These are phyloP conservation scores for Westerdykella aurantiaca DNA, from an alignment of 2,329 filamentous ascomycete species.

Conservation along the genomic window DNA sequence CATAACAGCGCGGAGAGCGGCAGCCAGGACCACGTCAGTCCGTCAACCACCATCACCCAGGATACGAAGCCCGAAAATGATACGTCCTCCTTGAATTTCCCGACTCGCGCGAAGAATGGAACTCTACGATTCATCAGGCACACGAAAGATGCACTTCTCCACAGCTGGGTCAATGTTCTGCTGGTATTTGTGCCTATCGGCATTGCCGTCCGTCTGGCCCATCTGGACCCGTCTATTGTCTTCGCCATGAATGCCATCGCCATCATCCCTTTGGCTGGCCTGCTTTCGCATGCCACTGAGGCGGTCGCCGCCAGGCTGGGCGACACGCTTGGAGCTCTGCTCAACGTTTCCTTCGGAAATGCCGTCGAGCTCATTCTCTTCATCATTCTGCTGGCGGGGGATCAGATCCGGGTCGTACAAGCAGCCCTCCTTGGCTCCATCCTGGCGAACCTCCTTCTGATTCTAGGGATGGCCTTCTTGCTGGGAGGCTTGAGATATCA, in stretches of 20 bases:
- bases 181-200: constrained; percentile 74
- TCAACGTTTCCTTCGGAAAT: constrained; percentile 50
- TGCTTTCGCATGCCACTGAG: constrained; percentile 47
- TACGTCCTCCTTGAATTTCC: constrained; percentile 20
- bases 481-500: constrained; percentile 78
- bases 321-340: constrained; percentile 45
- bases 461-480: constrained; percentile 87
- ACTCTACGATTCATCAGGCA: constrained; percentile 50
- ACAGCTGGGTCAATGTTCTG: constrained; percentile 73
- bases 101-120: constrained; percentile 47
- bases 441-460: constrained; percentile 78
- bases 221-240: constrained; percentile 40
- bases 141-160: constrained; percentile 55
- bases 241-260: constrained; percentile 50
- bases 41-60: constrained; percentile 39
- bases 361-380: constrained; percentile 51
- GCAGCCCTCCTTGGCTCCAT: constrained; percentile 87
- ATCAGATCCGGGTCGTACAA: constrained; percentile 87
- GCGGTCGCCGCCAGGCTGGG: constrained; percentile 44
- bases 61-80: constrained; percentile 22
- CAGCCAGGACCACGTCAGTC: no score
- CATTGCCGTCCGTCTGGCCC: constrained; percentile 54
- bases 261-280: constrained; percentile 47
- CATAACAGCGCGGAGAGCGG: no score
- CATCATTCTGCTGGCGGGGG: constrained; percentile 43